Conservation (phyloP, 495 filamentous ascomycete species). For the Parmelia sp. region DNA sequence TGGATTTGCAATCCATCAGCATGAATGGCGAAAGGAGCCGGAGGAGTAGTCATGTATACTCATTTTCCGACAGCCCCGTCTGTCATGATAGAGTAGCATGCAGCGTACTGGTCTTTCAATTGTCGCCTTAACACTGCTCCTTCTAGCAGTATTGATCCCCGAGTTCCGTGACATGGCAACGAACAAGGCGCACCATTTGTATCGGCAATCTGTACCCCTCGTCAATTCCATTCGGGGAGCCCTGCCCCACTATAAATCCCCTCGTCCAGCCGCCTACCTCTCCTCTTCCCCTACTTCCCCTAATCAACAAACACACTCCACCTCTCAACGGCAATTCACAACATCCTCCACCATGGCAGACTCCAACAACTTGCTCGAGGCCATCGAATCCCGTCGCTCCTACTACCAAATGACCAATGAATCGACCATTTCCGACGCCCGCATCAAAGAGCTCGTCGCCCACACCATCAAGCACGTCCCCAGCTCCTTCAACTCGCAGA, state of each 20-base stretch:
- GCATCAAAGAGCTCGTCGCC: constrained; percentile 46
- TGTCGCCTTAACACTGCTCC: background rate
- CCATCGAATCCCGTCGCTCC: constrained; percentile 42
- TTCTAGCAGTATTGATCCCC: background rate
- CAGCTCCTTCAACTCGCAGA: constrained; percentile 52
- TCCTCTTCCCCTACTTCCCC: background rate
- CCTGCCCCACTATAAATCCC: constrained; percentile 7
- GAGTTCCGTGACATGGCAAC: background rate
- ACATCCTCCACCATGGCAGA: constrained; percentile 24
- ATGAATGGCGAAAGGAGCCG: constrained; percentile 1
- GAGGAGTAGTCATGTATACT: background rate
- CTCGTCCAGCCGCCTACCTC: constrained; percentile 1
- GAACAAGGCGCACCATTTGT: constrained; percentile 3
- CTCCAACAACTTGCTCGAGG: constrained; percentile 35
- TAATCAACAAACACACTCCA: constrained; percentile 4
- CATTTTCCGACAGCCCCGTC: background rate
- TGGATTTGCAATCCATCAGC: background rate
- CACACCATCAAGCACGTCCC: constrained; percentile 43
- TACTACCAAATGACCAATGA: constrained; percentile 44
- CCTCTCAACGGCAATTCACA: constrained; percentile 9
- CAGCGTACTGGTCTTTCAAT: background rate
- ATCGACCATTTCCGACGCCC: constrained; percentile 42
- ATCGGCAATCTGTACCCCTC: constrained; percentile 2
- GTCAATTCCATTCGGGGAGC: background rate
- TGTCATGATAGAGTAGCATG: constrained; percentile 2